Evolutionary conservation across 2,329 filamentous ascomycete genomes (phyloP).

Genomic region (Pezicula carpinea): DNA sequence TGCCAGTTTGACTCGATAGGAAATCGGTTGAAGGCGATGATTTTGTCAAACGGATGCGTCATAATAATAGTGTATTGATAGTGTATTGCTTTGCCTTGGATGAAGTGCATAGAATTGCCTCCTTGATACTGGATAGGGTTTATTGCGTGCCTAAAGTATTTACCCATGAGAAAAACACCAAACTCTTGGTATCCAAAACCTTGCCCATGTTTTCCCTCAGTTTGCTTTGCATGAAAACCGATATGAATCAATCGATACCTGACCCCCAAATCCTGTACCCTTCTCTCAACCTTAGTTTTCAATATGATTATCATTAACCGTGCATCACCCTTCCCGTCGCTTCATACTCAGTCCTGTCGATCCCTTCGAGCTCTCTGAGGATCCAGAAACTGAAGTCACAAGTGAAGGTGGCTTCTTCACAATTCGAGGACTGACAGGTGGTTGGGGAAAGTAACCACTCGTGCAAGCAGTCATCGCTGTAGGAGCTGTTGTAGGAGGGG

Average conservation of each 20-base stretch:
- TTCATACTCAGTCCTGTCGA: conserved; percentile 22
- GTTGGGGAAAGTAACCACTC: conserved; percentile 18
- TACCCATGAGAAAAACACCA: background rate
- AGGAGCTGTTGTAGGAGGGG: conserved; percentile 33
- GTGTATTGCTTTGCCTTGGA: too few relatives aligned
- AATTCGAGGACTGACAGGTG: conserved; percentile 9
- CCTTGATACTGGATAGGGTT: conserved; percentile 2
- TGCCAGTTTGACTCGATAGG: background rate
- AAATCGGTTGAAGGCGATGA: background rate
- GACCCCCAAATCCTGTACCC: conserved; percentile 1
- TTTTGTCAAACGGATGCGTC: too few relatives aligned
- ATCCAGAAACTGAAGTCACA: conserved; percentile 10
- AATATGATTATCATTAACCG: conserved; percentile 4
- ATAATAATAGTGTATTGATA: background rate
- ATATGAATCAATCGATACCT: too few relatives aligned
- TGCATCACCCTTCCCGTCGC: conserved; percentile 5
- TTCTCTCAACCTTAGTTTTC: background rate
- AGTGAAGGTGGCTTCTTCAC: conserved; percentile 13
- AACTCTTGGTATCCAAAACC: background rate
- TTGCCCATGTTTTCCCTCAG: background rate
- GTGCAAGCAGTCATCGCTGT: conserved; percentile 1
- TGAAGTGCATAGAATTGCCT: too few relatives aligned
- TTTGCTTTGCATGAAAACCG: too few relatives aligned
- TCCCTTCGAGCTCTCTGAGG: conserved; percentile 22
- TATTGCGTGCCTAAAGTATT: background rate